Evolutionary conservation across 139 green algal species (phyloP), one percentile per base, ranked within the genome.

Genomic region (Chlamydomonas asymmetrica): DNA sequence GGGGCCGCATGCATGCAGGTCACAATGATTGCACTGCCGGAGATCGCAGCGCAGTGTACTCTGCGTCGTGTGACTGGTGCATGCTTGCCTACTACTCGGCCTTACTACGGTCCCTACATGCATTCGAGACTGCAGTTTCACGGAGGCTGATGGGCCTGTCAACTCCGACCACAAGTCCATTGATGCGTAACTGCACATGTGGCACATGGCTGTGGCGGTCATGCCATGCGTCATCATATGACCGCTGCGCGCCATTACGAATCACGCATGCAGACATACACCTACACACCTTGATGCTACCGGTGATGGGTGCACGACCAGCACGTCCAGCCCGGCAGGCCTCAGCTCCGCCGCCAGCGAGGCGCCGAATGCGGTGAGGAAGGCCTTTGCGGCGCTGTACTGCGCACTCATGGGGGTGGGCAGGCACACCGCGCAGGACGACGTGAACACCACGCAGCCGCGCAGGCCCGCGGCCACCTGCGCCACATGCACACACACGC

Each of bases 261-360:
- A n/a, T n/a, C n/a, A n/a, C n/a, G n/a, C n/a, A n/a, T n/a, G n/a
- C n/a, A n/a, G n/a, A n/a, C n/a, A n/a, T n/a, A n/a, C n/a, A n/a
- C 62, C 31, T 5, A 56, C 79, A 41, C 91, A 97, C 77, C 91
- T 87, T 23, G 91, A 93, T 13, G 91, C 91, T n/a, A 99, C 94
- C 3, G 95, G 95, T 13, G 92, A 97, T 5, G 95, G 95, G 83
- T 98, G 94, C 73, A 97, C 91, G 1, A 97, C 95, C n/a, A 95
- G 82, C 22, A 99, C 91, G 78, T 99, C 95, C 69, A 99, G 95
- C 56, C 94, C 94, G 43, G 89, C 79, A 4, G 87, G 88, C 73
- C 91, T 91, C 7, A 97, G 73, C 81, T 87, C 81, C 41, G 81
- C 71, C 37, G 93, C 93, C 40, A 98, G 67, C n/a, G 85, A 92